phyloP scores from a whole-genome alignment of 208 protist genomes.

The Acanthamoeba castellanii region DNA sequence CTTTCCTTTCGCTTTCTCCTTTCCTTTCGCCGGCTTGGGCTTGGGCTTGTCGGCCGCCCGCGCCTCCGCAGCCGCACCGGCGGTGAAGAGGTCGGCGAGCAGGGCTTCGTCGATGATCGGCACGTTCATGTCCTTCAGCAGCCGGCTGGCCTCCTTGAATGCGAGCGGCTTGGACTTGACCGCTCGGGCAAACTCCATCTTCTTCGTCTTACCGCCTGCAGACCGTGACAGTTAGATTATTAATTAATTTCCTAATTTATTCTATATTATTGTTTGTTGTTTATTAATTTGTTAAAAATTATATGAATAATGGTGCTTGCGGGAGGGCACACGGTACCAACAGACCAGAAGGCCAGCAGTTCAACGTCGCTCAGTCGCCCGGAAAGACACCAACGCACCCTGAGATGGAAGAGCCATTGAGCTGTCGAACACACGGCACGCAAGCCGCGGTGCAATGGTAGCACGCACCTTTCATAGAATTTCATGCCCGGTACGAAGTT shows the following conservation, averaged over 20 bases:
- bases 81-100: neutral
- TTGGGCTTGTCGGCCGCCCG: neutral
- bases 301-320: too few relatives aligned
- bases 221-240: neutral
- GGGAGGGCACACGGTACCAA: neutral
- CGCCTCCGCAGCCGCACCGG: neutral
- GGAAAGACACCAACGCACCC: slow-evolving; percentile 42
- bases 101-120: neutral
- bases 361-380: slow-evolving; percentile 52
- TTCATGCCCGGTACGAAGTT: slow-evolving; percentile 54
- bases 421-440: too few relatives aligned
- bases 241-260: too few relatives aligned
- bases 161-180: slow-evolving; percentile 16
- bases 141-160: neutral
- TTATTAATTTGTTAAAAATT: too few relatives aligned
- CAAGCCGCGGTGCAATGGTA: too few relatives aligned
- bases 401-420: neutral
- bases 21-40: neutral
- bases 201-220: neutral
- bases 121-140: slow-evolving; percentile 8
- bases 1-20: neutral
- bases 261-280: too few relatives aligned
- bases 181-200: slow-evolving; percentile 23
- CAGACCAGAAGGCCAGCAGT: slow-evolving; percentile 28
- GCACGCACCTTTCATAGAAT: slow-evolving; percentile 22